These are phyloP conservation scores for Melaleuca quinquenervia DNA, from an alignment of 345 rosid species.

Conservation along the genomic window DNA sequence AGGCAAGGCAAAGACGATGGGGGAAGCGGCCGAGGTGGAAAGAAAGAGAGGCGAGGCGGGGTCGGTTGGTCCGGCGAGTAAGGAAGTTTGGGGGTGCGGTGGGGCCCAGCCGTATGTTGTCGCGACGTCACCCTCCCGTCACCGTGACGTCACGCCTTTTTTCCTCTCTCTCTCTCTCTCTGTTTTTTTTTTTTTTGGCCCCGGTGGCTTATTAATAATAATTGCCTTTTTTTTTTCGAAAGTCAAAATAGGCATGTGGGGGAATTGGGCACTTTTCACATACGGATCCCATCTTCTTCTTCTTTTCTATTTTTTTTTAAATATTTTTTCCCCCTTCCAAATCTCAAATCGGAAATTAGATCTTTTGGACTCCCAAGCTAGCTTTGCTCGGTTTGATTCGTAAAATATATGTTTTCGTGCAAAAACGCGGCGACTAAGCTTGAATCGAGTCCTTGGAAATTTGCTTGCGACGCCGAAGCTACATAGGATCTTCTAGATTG, in stretches of 20 bases:
- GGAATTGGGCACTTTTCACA: not conserved
- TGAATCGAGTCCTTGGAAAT: accelerated
- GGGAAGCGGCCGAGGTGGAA: not conserved
- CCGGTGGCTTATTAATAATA: not conserved
- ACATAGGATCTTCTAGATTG: not conserved
- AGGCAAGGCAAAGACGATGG: not conserved
- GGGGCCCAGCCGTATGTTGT: not conserved
- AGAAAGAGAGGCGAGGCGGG: not conserved
- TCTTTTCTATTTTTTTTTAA: too few species aligned
- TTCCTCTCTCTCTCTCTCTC: not conserved
- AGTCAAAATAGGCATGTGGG: not conserved
- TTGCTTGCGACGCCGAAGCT: not conserved
- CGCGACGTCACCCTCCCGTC: not conserved
- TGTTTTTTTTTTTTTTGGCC: not conserved
- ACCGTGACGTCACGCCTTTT: not conserved
- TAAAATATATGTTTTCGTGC: not conserved
- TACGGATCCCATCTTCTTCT: not conserved
- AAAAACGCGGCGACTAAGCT: not conserved
- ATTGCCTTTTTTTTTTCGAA: not conserved
- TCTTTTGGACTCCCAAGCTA: not conserved
- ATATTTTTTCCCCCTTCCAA: too few species aligned
- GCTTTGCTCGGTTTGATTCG: not conserved
- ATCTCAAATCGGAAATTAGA: not conserved
- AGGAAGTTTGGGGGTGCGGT: not conserved
- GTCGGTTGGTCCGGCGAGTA: not conserved